Base-by-base conservation (phyloP, 306 rosid genomes). In the Pachyrhizus erosus region DNA sequence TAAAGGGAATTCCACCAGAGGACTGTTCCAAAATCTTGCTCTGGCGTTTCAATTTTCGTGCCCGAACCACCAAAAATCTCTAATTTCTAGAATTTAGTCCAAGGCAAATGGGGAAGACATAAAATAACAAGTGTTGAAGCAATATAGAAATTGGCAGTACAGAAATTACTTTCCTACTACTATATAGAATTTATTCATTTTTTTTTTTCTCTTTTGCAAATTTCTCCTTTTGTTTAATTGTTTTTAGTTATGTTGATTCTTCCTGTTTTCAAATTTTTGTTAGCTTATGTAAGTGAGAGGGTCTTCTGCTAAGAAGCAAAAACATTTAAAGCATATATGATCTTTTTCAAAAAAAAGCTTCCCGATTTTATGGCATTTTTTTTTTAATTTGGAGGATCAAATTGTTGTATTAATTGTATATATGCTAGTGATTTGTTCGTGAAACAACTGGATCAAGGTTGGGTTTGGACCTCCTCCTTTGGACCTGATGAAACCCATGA, bases 11-110 rank as follows among this genome's bases (percentile, higher is more conserved):
- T 85, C 99, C 99, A 77, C 84, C 93, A 75, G 84, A 91, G 7
- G 93, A 87, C 8, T 96, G 99, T 87, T 93, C 99, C 73, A 88
- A 83, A 75, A 96, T 93, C 84, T 84, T 91, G 95, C 87, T 96
- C 3, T 94, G 98, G 98, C 89, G 77, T 68, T 89, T 93, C 84
- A 89, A 85, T 79, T 78, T 86, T 62, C 89, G 55, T 42, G 48
- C 55, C 18, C 77, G 45, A 57, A 39, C 76, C 51, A 20, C 84
- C 18, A 71, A 88, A 82, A 78, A 51, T 64, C 86, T 87, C 75
- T 86, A 85, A 54, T 48, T 18, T 65, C 78, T 62, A 65, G 54
- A 60, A 40, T 82, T 70, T 52, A 72, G 55, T 48, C 83, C 15
- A 9, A 80, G 80, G 52, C 51, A 39, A 75, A 39, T 21, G 37